Evolutionary conservation across 108 stramenopile species (phyloP).

Genomic region (Nannochloropsis salina): DNA sequence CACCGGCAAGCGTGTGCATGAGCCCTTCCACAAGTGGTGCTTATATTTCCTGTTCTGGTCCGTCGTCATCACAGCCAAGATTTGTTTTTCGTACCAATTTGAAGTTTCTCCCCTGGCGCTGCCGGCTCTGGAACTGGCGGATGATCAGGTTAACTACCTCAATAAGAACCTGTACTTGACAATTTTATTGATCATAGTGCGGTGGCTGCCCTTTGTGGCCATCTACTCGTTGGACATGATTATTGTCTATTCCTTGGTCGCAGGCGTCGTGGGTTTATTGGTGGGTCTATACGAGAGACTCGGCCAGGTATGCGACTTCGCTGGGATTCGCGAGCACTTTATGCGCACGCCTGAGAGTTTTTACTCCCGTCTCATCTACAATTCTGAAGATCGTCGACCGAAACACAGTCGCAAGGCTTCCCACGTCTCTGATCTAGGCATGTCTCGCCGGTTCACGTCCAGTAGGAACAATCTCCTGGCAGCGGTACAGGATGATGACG

Average conservation of each 20-base stretch:
- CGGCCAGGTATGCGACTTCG: constrained; percentile 59
- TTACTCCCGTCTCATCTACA: constrained; percentile 25
- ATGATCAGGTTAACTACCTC: constrained; percentile 90
- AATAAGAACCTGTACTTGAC: constrained; percentile 27
- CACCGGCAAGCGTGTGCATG: constrained; percentile 55
- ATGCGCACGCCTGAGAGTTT: constrained; percentile 43
- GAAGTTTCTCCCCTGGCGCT: constrained; percentile 85
- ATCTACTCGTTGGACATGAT: constrained; percentile 92
- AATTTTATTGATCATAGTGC: constrained; percentile 60
- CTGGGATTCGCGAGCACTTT: constrained; percentile 44
- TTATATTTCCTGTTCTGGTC: constrained; percentile 82
- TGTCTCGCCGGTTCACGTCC: neutral
- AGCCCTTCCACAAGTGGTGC: constrained; percentile 66
- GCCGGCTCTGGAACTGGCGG: constrained; percentile 80
- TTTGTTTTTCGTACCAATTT: constrained; percentile 88
- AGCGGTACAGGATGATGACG: constrained; percentile 67
- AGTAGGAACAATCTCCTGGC: neutral
- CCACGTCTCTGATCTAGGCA: neutral
- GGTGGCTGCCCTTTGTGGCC: constrained; percentile 89
- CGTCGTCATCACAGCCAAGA: constrained; percentile 79
- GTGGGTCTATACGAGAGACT: constrained; percentile 84
- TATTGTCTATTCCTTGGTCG: constrained; percentile 93
- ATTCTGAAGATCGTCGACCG: neutral
- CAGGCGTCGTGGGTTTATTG: constrained; percentile 83
- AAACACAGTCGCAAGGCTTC: constrained; percentile 6